These are phyloP conservation scores for Fraxinus cuspidata DNA, from an alignment of 257 asterid genomes.

Conservation along the genomic window DNA sequence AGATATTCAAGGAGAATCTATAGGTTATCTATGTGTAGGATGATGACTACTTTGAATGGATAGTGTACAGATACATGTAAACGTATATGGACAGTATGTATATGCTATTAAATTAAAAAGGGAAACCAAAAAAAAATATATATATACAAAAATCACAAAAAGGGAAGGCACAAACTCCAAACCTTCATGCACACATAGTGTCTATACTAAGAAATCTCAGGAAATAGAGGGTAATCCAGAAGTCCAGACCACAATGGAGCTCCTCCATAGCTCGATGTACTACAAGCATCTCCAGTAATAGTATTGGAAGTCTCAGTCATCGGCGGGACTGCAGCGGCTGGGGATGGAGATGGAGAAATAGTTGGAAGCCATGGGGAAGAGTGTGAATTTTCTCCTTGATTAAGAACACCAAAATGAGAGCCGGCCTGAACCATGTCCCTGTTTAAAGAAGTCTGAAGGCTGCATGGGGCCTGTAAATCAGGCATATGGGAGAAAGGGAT, in stretches of 20 bases:
- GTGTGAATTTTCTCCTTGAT: conserved; percentile 37
- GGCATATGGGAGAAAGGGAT: conserved; percentile 58
- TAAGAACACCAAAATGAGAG: conserved; percentile 23
- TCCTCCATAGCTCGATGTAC: conserved; percentile 56
- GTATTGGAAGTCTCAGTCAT: conserved; percentile 30
- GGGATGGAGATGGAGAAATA: conserved; percentile 28
- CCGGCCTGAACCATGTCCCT: conserved; percentile 24
- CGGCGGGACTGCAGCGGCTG: conserved; percentile 24
- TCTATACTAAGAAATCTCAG: conserved; percentile 42
- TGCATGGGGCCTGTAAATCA: conserved; percentile 53
- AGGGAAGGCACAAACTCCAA: conserved; percentile 30
- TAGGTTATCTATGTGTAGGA: neutral
- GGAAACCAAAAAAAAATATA: too few relatives aligned
- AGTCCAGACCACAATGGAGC: conserved; percentile 69
- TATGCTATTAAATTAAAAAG: neutral
- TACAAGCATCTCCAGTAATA: conserved; percentile 41
- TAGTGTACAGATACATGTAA: neutral
- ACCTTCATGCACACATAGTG: conserved; percentile 13
- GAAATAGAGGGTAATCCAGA: conserved; percentile 66
- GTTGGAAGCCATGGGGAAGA: conserved; percentile 35
- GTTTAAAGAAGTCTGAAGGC: conserved; percentile 29
- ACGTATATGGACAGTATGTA: conserved; percentile 19
- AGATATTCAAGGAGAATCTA: neutral
- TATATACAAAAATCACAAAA: conserved; percentile 22
- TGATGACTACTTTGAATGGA: neutral